Evolutionary conservation across 2,329 filamentous ascomycete genomes (phyloP), one percentile per base, ranked within the genome.

Genomic region (Pseudogymnoascus sp.): DNA sequence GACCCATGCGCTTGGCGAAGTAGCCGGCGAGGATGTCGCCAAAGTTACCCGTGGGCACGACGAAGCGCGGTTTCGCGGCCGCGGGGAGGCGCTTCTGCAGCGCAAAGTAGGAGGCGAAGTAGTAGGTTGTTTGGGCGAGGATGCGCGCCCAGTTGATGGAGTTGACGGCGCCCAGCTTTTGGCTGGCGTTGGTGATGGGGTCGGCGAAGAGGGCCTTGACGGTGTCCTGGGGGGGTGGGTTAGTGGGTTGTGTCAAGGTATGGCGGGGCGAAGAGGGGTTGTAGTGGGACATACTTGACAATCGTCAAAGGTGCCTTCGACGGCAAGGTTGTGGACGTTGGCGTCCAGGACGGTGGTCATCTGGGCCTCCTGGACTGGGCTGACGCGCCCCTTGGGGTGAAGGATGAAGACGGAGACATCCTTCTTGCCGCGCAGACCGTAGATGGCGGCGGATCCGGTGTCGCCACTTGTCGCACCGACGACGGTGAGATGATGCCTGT

Each of bases 91-190:
- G 79, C 72, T 80, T 83, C 65, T 80, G 81, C 35, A 99, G 85
- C 12, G 87, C 79, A 77, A 97, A 96, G 81, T 97, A 97, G 11
- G 94, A 87, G 76, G 94, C 82, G 80, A 97, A 96, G 81, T 96
- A 99, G 82, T 96, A 97, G 65, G 91, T 91, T 67, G 96, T 97
- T 78, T 99, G 94, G 11, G 94, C 93, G 38, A 99, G 83, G 69
- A 99, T 97, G 69, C 94, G 84, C 1, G 92, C 90, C 84, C 89
- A 97, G 78, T 97, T 97, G 78, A 97, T 97, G 52, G 90, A 94
- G 80, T 97, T 97, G 68, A 97, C 91, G 45, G 94, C 93, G 41
- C 90, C 93, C 45, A 97, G 87, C 68, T 91, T 91, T 72, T 93
- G 85, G 1, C 84, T 86, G 68, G 83, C 79, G 80, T 97, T 97